Percentiles rank a stretch among this genome's conserved stretches.
Conservation (phyloP, 2,329 filamentous ascomycete genomes). For the Lachnellula occidentalis region DNA sequence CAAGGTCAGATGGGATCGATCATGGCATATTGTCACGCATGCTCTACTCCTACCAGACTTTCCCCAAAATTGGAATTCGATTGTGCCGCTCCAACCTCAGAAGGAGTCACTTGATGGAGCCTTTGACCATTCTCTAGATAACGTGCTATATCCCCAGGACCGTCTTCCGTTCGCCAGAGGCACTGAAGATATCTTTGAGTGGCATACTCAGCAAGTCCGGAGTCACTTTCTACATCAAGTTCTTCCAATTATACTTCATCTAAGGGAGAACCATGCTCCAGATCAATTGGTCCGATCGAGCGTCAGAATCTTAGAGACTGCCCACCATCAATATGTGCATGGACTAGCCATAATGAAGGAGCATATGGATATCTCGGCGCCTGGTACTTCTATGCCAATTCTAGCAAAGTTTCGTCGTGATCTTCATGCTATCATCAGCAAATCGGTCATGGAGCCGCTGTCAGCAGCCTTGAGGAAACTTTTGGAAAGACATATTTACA, state of each 20-base stretch:
- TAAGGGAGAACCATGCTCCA: conserved; percentile 31
- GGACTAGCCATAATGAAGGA: conserved; percentile 48
- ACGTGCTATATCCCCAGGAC: conserved; percentile 44
- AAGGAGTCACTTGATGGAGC: conserved; percentile 29
- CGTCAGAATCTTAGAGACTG: conserved; percentile 54
- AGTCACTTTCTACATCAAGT: conserved; percentile 57
- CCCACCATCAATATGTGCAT: conserved; percentile 51
- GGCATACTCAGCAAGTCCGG: conserved; percentile 57
- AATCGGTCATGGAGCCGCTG: conserved; percentile 52
- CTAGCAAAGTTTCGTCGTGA: conserved; percentile 53
- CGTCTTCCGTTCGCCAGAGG: conserved; percentile 45
- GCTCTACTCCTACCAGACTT: conserved; percentile 50
- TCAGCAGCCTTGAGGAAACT: conserved; percentile 49
- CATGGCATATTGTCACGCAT: conserved; percentile 58
- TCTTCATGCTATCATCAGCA: conserved; percentile 59
- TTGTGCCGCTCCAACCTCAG: conserved; percentile 15
- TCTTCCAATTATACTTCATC: conserved; percentile 48
- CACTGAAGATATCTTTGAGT: conserved; percentile 52
- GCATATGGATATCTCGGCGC: conserved; percentile 36
- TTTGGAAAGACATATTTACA: conserved; percentile 46
- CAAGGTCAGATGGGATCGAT: conserved; percentile 54
- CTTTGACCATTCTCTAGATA: conserved; percentile 48
- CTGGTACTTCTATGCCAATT: conserved; percentile 34
- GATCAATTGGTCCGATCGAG: conserved; percentile 44
- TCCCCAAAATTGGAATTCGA: conserved; percentile 39